Base-by-base conservation (phyloP, 78 protist genomes). In the Protostelium mycophagum region DNA sequence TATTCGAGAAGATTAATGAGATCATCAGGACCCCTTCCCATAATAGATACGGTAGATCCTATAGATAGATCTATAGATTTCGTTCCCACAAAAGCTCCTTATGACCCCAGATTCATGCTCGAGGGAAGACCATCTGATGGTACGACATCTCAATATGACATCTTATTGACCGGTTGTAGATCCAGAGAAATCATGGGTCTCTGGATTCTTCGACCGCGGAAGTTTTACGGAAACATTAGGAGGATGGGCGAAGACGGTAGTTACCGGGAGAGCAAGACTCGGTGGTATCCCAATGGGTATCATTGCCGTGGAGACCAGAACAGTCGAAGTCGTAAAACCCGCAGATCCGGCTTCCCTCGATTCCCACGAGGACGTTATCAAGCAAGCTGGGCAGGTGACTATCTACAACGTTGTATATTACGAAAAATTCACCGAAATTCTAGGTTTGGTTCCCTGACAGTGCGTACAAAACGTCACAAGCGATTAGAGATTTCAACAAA, bases 371-470 rank as follows among this genome's bases (percentile, higher is more conserved):
- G 86, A 86, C 25, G 90, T 91, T 35, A 83, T 86, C 37, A 85
- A 91, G 38, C 97, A 98, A 91, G 98, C 99, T 1, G 99, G 97
- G 35, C 98, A 97, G 91, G 98, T 51, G 73, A 95, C 83, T 16
- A n/a, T n/a, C n/a, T 51, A 25, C 73, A 51, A 25, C 5, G 73
- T 51, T 51, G 73, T 51, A 51, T 51, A 51, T 16, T 51, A 51
- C 73, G 73, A 51, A 51, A 28, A 89, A 0, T 38, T 83, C 87
- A 86, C 91, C 16, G 91, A 87, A 85, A 23, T 29, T n/a, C n/a
- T 97, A 96, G 96, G 98, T 98, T 88, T 98, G 99, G 99, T 98
- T 86, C 94, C 99, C 99, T 5, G 98, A 98, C 94, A 90, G 96
- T 16, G 97, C 98, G 0, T 97, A 29, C 97, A 98, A 98, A 91